Conservation (phyloP, 495 filamentous ascomycete genomes). For the Clohesyomyces aquaticus region DNA sequence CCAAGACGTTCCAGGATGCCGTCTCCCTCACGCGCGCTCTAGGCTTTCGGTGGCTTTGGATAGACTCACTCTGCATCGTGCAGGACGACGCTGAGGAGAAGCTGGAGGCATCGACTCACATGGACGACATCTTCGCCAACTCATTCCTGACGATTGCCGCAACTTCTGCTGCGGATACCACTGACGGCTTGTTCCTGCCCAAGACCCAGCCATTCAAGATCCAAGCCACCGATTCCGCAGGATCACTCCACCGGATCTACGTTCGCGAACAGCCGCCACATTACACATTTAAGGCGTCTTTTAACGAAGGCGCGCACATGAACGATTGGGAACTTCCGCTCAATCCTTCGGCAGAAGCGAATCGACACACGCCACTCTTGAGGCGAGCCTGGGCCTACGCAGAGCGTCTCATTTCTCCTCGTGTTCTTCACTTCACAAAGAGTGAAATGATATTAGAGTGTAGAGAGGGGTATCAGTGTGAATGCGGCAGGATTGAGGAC, state of each 20-base stretch:
- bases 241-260: conserved; percentile 35
- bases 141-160: conserved; percentile 38
- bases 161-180: conserved; percentile 33
- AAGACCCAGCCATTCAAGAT: conserved; percentile 36
- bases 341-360: conserved; percentile 31
- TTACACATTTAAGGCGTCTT: conserved; percentile 38
- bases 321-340: conserved; percentile 39
- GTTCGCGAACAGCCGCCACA: conserved; percentile 39
- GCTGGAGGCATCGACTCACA: conserved; percentile 11
- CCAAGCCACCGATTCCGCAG: conserved; percentile 35
- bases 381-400: conserved; percentile 41
- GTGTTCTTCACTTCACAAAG: conserved; percentile 39
- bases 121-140: conserved; percentile 31
- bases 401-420: conserved; percentile 35
- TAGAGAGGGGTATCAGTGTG: conserved; percentile 36
- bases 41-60: conserved; percentile 37
- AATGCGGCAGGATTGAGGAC: conserved; percentile 36
- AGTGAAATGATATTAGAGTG: conserved; percentile 43
- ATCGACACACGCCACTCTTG: conserved; percentile 31
- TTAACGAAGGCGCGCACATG: conserved; percentile 35
- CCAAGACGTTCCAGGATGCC: conserved; percentile 36
- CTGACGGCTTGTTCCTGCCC: conserved; percentile 25
- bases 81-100: conserved; percentile 32
- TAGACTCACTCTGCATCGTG: conserved; percentile 36
- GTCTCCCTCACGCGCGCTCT: conserved; percentile 31